Conservation (phyloP, 805 yeast genomes). For the Suhomyces faveliae region DNA sequence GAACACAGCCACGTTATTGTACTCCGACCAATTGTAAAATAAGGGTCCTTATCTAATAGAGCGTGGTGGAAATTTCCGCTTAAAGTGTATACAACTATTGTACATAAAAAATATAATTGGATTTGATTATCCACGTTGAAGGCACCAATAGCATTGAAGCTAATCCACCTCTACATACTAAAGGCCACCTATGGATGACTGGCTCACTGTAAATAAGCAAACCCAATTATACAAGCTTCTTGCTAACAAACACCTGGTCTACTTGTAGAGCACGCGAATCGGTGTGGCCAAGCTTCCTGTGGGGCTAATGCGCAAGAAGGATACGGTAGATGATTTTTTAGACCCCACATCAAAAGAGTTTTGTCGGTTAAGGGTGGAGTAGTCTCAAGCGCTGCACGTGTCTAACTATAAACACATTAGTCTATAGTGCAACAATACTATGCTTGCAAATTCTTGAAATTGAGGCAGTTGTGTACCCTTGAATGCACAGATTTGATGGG, state of each 20-base stretch:
- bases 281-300: too few species aligned
- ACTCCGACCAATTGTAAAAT: not conserved
- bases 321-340: not conserved
- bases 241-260: too few species aligned
- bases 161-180: too few species aligned
- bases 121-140: not conserved
- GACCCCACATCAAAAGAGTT: not conserved
- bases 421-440: not conserved
- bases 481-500: not conserved
- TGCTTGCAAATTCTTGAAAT: not conserved
- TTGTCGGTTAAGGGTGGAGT: not conserved
- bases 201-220: too few species aligned
- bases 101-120: not conserved
- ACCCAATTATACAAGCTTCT: too few species aligned
- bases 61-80: not conserved
- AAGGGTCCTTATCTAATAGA: not conserved
- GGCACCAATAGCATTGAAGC: not conserved
- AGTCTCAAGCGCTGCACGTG: not conserved
- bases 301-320: not conserved
- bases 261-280: not conserved
- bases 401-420: not conserved
- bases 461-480: not conserved
- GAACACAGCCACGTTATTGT: not conserved
- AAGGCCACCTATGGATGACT: not conserved
- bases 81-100: not conserved